A percentile compares a stretch with the other conserved stretches of the same genome.
Evolutionary conservation across 192 early-diverging fungal genomes (phyloP).

Genomic region (Coemansia sp.): DNA sequence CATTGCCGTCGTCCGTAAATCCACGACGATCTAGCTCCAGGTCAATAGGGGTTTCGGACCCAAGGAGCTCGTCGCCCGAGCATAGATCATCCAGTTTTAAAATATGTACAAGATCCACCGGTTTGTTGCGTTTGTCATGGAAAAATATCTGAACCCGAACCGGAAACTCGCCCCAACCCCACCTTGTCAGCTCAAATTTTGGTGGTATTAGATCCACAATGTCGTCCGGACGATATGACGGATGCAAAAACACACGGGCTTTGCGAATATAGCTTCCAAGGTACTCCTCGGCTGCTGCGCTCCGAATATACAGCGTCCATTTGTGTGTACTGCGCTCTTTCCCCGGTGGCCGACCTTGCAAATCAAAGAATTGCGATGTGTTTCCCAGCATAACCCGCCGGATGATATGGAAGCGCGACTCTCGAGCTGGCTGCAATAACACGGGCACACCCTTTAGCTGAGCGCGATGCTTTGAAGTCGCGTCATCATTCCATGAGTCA

Average conservation of each 20-base stretch:
- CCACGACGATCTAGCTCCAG: conserved; percentile 74
- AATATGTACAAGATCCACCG: conserved; percentile 77
- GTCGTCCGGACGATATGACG: conserved; percentile 83
- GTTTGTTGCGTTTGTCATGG: conserved; percentile 77
- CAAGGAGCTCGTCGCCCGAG: conserved; percentile 67
- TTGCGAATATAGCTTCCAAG: conserved; percentile 67
- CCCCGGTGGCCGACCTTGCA: conserved; percentile 56
- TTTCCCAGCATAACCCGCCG: conserved; percentile 68
- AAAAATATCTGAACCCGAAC: conserved; percentile 80
- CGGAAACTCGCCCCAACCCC: conserved; percentile 94
- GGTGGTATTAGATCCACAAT: conserved; percentile 77
- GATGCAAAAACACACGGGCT: conserved; percentile 86
- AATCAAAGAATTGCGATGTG: conserved; percentile 67
- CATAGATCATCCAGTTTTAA: conserved; percentile 74
- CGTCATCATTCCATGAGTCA: conserved; percentile 7
- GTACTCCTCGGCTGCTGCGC: conserved; percentile 44
- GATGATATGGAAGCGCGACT: conserved; percentile 73
- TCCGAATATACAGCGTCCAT: conserved; percentile 89
- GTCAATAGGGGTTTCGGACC: conserved; percentile 72
- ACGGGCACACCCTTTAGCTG: neutral
- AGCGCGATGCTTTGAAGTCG: conserved; percentile 1
- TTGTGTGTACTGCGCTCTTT: conserved; percentile 67
- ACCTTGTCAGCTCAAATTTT: conserved; percentile 81
- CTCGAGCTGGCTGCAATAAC: conserved; percentile 31
- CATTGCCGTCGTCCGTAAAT: neutral